Evolutionary conservation across 805 yeast species (phyloP), one percentile per base, ranked within the genome.

Genomic region (Torulaspora gathmanii): DNA sequence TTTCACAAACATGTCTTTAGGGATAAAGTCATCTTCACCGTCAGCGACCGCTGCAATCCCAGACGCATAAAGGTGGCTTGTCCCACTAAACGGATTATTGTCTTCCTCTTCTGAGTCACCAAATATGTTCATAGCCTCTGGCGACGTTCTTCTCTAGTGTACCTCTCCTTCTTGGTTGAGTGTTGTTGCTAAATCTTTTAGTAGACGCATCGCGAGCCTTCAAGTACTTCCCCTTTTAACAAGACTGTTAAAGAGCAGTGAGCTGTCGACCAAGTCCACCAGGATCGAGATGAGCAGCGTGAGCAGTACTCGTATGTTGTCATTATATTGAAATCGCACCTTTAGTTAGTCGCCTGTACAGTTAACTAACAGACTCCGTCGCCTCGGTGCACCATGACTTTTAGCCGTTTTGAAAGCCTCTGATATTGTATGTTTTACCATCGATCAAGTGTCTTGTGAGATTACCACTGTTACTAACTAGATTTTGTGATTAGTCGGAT

Each of bases 51-150:
- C 57, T 10, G 61, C 64, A 11, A 68, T 60, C 4, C 72, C 72
- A 4, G 67, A 58, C 0, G 72, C 70, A 49, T 57, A 68, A 41
- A 65, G 47, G 45, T 68, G 72, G 17, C 56, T 56, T 6, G 69
- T 63, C 1, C 72, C 72, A 9, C 61, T 52, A 45, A 67, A 68
- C 1, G 72, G 72, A 43, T 68, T 68, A 46, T 67, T 68, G 49
- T 67, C 69, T 41, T 67, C 70, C 44, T 64, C 70, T 10, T 60
- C 65, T 37, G 60, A 52, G 15, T 53, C 58, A 46, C 42, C 50
- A 31, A 47, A 50, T 37, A 48, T 46, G 45, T 53, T 51, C 60
- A 57, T 56, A 22, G 31, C 12, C 34, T 9, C 34, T 31, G 20
- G 19, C 8, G 6, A 15, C 10, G 34, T 9, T 16, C 20, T 11